Base-by-base conservation (phyloP, 768 basidiomycete genomes). In the Calocybe indica region DNA sequence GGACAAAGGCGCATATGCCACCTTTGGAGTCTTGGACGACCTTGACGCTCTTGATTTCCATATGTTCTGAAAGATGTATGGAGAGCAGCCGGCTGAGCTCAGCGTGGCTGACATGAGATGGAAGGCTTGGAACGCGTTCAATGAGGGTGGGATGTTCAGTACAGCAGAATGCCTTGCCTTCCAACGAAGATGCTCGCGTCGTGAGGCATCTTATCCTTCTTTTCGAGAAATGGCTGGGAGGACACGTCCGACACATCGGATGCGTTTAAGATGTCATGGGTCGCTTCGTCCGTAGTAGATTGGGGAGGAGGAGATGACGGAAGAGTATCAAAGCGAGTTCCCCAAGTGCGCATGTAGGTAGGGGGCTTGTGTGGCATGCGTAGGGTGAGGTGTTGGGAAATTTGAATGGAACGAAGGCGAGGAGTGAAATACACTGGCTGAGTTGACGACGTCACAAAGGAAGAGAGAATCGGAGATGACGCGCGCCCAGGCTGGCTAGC, bases 141-240 rank as follows among this genome's bases (percentile, higher is more conserved):
- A 45, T 36, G 34, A 46, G 22, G 15, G 34, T 13, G 34, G 43
- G 28, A 28, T 37, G 46, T 14, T 15, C 28, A 50, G 35, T 7
- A n/a, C 14, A 6, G 11, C 14, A 39, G 32, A 46, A 49, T 36
- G 22, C 45, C 37, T 5, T 57, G 87, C 88, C 88, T 89, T 62
- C 90, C 89, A 50, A 91, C 83, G 62, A 92, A 92, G 56, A 92
- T 75, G 57, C 86, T 89, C 36, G 87, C 81, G 53, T 90, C 83
- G 60, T 88, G 85, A 47, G 79, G 75, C 59, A 76, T 70, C 57
- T 72, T 79, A 39, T 81, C 69, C 22, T 30, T 67, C 70, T 52
- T 58, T 72, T 54, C 59, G 63, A 44, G 57, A 58, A 40, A 48
- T 47, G 33, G 47, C 45, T 31, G 56, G 41, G 48, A 64, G 62